phyloP scores from a whole-genome alignment of 108 stramenopile species.

The Cyclotella choctawhatcheeana region DNA sequence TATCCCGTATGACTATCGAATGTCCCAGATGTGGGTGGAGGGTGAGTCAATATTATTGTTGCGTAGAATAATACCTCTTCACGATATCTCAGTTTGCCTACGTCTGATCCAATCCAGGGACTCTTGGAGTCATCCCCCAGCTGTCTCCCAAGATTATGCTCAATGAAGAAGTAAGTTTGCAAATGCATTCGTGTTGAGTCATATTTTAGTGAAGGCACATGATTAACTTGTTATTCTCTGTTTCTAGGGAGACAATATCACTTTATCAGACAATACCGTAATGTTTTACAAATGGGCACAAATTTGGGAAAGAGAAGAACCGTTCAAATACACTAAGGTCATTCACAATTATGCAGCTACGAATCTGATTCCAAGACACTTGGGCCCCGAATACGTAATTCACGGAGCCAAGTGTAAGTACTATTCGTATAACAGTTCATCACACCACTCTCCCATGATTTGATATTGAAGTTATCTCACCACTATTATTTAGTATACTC shows the following conservation, averaged over 20 bases:
- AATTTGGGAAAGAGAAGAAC: conserved; percentile 51
- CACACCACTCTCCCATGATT: too few relatives aligned
- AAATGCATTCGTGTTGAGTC: too few relatives aligned
- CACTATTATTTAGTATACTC: too few relatives aligned
- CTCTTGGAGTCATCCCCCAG: conserved; percentile 54
- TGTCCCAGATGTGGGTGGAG: conserved; percentile 78
- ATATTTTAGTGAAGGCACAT: too few relatives aligned
- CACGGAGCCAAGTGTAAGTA: conserved; percentile 77
- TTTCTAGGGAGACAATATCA: conserved; percentile 58
- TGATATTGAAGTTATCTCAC: too few relatives aligned
- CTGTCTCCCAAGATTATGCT: conserved; percentile 70
- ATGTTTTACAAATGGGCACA: conserved; percentile 66
- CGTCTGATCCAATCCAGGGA: conserved; percentile 11
- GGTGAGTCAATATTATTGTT: conserved; percentile 12
- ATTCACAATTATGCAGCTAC: conserved; percentile 80
- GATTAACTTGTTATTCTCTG: too few relatives aligned
- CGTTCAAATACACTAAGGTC: conserved; percentile 62
- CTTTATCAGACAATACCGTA: conserved; percentile 56
- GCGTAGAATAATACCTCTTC: too few relatives aligned
- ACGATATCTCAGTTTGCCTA: too few relatives aligned
- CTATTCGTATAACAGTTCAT: too few relatives aligned
- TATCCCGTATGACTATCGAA: conserved; percentile 74
- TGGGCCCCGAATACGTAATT: conserved; percentile 69
- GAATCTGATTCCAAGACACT: conserved; percentile 68
- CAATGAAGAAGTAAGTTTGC: conserved; percentile 48